Evolutionary conservation across 208 protist species (phyloP), one percentile per base, ranked within the genome.

Genomic region (Acanthamoeba quina): DNA sequence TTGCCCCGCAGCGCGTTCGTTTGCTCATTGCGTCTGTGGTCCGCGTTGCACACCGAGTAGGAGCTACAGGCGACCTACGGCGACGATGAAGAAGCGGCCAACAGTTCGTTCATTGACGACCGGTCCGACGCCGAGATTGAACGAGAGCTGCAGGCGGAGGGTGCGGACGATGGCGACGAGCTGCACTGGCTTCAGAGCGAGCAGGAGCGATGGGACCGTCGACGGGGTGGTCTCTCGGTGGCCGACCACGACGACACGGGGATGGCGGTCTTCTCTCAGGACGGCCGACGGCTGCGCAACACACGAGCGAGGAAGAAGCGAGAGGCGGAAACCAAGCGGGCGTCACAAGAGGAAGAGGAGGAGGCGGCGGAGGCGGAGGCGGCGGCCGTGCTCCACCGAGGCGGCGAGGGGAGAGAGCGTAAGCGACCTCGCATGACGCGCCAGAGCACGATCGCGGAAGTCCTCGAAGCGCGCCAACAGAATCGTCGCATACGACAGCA

Each of bases 101-200:
- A 85, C 58, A n/a, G 83, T 26, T 93, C 90, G 5, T 83, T 78
- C 90, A 90, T 93, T 31, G 58, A 83, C 41, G 90, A 78, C 41
- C 29, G 52, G 34, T 24, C 47, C 26, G 72, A 93, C 9, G 29
- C 26, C 9, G 66, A 93, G 47, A 68, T 83, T 31, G 66, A 93
- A 60, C 13, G 31, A 11, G 64, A 74, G 56, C 37, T n/a, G n/a
- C 9, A 34, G 37, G 9, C 21, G n/a, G 66, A 74, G 21, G 58
- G 70, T 15, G 58, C 56, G 17, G 56, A 56, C 34, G n/a, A 26
- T 21, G 90, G 37, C 5, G 37, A 89, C 10, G 82, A 89, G 82
- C 58, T 90, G 83, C 34, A 13, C 21, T 66, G 54, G 83, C 34
- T 72, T 7, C 29, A 26, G 7, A 24, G 26, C 10, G 83, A 74